Base-by-base conservation (phyloP, 495 filamentous ascomycete genomes). In the Penicillium mononematosum region DNA sequence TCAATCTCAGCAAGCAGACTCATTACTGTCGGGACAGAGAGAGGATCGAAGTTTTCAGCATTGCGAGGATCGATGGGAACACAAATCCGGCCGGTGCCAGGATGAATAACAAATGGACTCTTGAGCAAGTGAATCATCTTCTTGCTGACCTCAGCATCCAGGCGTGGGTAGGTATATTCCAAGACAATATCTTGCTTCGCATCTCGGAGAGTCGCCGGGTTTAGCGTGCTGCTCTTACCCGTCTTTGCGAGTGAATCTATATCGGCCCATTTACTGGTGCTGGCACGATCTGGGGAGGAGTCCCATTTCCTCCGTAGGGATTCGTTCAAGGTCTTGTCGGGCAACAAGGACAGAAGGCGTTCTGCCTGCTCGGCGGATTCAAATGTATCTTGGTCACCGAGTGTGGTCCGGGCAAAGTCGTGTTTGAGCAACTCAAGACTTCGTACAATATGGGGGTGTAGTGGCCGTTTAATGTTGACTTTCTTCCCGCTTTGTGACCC, bases 51-150 rank as follows among this genome's bases (percentile, higher is more conserved):
- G 2, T 85, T 78, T 39, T 94, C 89, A 55, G 85, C 71, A 20
- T 78, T 68, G 22, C 76, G 70, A 14, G 81, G 77, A 66, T 96
- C 89, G 64, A 98, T 97, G 11, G 94, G 94, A 46, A 98, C 95
- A 75, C 94, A 98, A 20, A 98, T 87, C 50, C 92, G 76, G 0
- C 93, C 95, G 1, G 95, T 98, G 6, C 89, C 90, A 0, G 94
- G 94, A 76, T 98, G 94, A 31, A 98, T 86, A 54, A 96, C 93
- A 62, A 98, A 98, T 4, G 94, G 94, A 58, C 85, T 89, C 67
- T 98, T 98, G 45, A 98, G 83, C 78, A 98, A 82, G 81, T 98
- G 94, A 76, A 95, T 98, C 69, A 96, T 84, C 67, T 96, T 95
- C 76, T 97, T 97, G 64, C 88, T 91, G 63, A 98, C 94, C 62